Base-by-base conservation (phyloP, 1,284 basidiomycete species). In the Leccinum fallax region DNA sequence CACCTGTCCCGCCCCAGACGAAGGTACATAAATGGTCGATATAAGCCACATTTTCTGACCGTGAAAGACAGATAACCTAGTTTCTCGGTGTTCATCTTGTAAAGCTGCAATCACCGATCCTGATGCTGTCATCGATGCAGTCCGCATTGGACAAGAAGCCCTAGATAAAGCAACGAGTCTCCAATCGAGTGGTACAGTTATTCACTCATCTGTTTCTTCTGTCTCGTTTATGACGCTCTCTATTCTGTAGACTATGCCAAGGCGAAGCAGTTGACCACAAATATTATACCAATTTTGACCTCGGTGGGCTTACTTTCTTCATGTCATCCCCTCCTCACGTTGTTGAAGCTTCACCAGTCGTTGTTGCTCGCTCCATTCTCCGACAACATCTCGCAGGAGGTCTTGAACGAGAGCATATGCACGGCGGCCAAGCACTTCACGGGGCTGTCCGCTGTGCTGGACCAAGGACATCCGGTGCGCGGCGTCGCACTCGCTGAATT, bases 401-500 rank as follows among this genome's bases (percentile, higher is more conserved):
- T 74, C 3, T 76, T 91, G n/a, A 88, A 93, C 67, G 84, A 87
- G 21, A 79, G 83, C 0, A 82, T 92, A 60, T 79, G 82, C n/a
- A 80, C 80, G 5, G 83, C 88, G 0, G 81, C 82, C 9, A 81
- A 81, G 55, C 80, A 85, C 4, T 80, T 80, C n/a, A 79, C 82
- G 1, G 94, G 88, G 0, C 76, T 89, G 16, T 75, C 76, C 15
- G 73, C 71, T 2, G 72, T 93, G 4, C 83, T 93, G 26, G 74
- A 81, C 0, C 74, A 80, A 15, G 91, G 91, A 3, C 95, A 97
- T 74, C 95, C 95, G 0, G 83, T 90, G 0, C 82, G 92, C 5
- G 93, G 85, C 0, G 76, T 97, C 40, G 86, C 90, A 5, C 78
- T 91, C 6, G 87, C 90, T 2, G 93, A 95, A 71, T 79, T 94